These are phyloP conservation scores for Berkeleyomyces basicola DNA, from an alignment of 2,329 filamentous ascomycete genomes.

Conservation along the genomic window DNA sequence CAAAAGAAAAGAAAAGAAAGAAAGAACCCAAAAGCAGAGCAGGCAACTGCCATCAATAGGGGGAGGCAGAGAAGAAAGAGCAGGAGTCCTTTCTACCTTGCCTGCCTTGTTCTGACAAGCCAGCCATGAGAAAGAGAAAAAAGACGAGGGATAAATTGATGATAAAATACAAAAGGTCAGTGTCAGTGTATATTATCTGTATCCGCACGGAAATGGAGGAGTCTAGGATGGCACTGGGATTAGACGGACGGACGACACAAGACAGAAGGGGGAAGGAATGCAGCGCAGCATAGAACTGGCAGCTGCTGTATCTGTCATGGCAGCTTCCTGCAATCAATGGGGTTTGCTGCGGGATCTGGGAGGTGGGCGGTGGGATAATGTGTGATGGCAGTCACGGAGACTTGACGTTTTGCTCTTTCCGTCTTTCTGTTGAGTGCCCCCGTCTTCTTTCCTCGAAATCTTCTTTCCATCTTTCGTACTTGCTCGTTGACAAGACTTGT, in stretches of 20 bases:
- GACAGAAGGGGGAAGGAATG: neutral
- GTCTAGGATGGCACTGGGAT: neutral
- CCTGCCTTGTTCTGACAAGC: neutral
- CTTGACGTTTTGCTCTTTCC: too few relatives aligned
- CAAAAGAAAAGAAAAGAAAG: neutral
- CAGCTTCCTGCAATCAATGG: neutral
- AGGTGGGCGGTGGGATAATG: too few relatives aligned
- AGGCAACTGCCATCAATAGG: neutral
- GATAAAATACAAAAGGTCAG: neutral
- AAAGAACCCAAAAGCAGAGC: neutral
- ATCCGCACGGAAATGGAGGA: neutral
- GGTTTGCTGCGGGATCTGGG: too few relatives aligned
- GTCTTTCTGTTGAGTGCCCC: too few relatives aligned
- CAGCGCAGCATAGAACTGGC: conserved; percentile 1
- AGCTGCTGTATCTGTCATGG: neutral
- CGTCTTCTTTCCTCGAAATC: too few relatives aligned
- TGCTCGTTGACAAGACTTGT: neutral
- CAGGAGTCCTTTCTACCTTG: too few relatives aligned
- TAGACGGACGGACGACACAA: neutral
- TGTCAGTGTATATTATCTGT: too few relatives aligned
- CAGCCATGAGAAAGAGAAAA: neutral
- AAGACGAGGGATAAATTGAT: neutral
- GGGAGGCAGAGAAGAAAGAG: neutral
- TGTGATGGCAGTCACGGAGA: too few relatives aligned
- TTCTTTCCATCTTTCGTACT: too few relatives aligned